Conservation (phyloP, 768 basidiomycete genomes). For the Phlebiopsis flavidoalba region DNA sequence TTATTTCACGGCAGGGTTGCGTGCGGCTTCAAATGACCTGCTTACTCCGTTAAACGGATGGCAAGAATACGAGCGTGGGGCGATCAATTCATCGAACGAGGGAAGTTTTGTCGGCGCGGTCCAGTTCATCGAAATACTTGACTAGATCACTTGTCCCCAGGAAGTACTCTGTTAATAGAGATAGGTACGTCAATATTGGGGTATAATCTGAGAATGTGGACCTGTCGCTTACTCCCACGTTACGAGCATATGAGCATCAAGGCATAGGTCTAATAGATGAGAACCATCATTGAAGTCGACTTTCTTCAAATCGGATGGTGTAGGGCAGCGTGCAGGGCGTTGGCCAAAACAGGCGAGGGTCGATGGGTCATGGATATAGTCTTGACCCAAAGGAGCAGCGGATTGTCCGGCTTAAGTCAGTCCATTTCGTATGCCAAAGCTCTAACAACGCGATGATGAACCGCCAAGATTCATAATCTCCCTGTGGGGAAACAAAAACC, state of each 20-base stretch:
- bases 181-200: background rate
- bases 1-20: too few species aligned
- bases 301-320: constrained; percentile 14
- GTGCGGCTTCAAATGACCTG: too few species aligned
- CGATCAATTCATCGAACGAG: too few species aligned
- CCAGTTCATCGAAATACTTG: too few species aligned
- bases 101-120: too few species aligned
- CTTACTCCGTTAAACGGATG: too few species aligned
- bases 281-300: constrained; percentile 12
- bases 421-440: constrained; percentile 31
- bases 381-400: constrained; percentile 19
- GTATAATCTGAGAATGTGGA: background rate
- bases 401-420: constrained; percentile 22
- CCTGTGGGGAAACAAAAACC: constrained; percentile 1
- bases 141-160: too few species aligned
- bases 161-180: background rate
- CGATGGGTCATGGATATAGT: constrained; percentile 12
- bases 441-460: constrained; percentile 23
- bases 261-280: constrained; percentile 5
- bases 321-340: background rate
- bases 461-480: constrained; percentile 18
- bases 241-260: constrained; percentile 14
- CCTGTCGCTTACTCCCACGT: constrained; percentile 23
- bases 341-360: constrained; percentile 14
- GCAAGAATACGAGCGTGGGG: too few species aligned